Evolutionary conservation across 2,329 filamentous ascomycete species (phyloP).

Genomic region (Metarhizium guizhouense): DNA sequence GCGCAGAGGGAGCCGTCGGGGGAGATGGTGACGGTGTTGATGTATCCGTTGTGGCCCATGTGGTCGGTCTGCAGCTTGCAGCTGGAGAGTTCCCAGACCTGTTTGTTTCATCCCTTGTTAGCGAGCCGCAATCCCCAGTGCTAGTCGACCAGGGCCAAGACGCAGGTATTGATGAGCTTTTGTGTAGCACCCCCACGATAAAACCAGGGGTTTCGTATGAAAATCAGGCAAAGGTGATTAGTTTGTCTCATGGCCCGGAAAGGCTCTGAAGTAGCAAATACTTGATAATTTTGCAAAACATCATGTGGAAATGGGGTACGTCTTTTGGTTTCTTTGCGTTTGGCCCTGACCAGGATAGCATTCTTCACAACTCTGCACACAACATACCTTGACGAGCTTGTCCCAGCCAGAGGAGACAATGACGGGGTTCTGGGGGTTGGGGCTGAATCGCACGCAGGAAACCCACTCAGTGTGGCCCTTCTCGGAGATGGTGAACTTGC

Average conservation of each 20-base stretch:
- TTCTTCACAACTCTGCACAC: not conserved
- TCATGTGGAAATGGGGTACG: slow-evolving; percentile 50
- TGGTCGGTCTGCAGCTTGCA: slow-evolving; percentile 99
- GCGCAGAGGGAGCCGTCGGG: slow-evolving; percentile 98
- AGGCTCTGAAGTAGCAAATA: slow-evolving; percentile 99
- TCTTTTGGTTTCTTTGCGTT: slow-evolving; percentile 1
- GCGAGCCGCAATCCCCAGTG: not conserved
- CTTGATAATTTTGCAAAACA: slow-evolving; percentile 77
- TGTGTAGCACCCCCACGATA: not conserved
- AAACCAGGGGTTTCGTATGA: not conserved
- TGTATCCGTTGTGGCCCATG: slow-evolving; percentile 99
- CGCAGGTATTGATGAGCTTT: slow-evolving; percentile 9
- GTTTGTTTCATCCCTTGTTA: slow-evolving; percentile 8
- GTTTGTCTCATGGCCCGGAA: slow-evolving; percentile 88
- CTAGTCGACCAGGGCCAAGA: not conserved
- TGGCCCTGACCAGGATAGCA: slow-evolving; percentile 1
- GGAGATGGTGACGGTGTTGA: slow-evolving; percentile 99
- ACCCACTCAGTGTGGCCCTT: slow-evolving; percentile 99
- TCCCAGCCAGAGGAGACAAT: slow-evolving; percentile 99
- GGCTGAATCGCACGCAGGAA: slow-evolving; percentile 98
- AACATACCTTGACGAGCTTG: slow-evolving; percentile 98
- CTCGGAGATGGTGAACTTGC: slow-evolving; percentile 99
- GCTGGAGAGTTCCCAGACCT: slow-evolving; percentile 99
- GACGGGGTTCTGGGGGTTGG: slow-evolving; percentile 99
- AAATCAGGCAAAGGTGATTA: slow-evolving; percentile 81